Base-by-base conservation (phyloP, 75 land plant genomes). In the Picea glauca region DNA sequence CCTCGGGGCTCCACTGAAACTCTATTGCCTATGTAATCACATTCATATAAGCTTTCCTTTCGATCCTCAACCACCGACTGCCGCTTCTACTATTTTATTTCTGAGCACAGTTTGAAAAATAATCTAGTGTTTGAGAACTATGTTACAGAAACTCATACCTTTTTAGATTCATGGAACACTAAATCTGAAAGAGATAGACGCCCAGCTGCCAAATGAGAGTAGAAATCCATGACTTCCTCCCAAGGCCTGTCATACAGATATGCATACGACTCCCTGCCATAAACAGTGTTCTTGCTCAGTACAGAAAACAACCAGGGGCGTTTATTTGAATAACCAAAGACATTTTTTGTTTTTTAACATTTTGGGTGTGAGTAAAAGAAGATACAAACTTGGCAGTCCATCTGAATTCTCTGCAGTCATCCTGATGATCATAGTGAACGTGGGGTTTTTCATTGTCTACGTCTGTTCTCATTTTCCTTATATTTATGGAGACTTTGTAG, bases 361-460 rank as follows among this genome's bases (percentile, higher is more conserved):
- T 1, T 8, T 0, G 54, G 54, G 9, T 46, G 50, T 0, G 5
- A 14, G 17, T 65, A 15, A 33, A 17, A 17, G 11, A 50, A 50
- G 8, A 66, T 64, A 40, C 73, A 43, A 15, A 85, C 92, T 78
- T 88, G 0, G 92, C 85, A 46, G 83, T 92, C 94, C 94, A 92
- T 18, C 94, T 56, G 57, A 81, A 58, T 32, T 4, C 56, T 35
- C 57, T 78, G 81, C 81, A 86, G 1, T 80, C 21, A 76, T 92
- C 92, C 56, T 83, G 81, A 81, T 92, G 94, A 32, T 82, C 78
- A 74, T 90, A 92, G 43, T 88, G 94, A 43, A 67, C 78, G 66
- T 79, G 81, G 58, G 33, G 83, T 75, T 87, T 85, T 33, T 58
- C 86, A 2, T 54, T 0, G 23, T 43, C 54, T 50, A 50, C 54